These are phyloP conservation scores for Coemansia brasiliensis DNA, from an alignment of 192 early-diverging fungal genomes.

Conservation along the genomic window DNA sequence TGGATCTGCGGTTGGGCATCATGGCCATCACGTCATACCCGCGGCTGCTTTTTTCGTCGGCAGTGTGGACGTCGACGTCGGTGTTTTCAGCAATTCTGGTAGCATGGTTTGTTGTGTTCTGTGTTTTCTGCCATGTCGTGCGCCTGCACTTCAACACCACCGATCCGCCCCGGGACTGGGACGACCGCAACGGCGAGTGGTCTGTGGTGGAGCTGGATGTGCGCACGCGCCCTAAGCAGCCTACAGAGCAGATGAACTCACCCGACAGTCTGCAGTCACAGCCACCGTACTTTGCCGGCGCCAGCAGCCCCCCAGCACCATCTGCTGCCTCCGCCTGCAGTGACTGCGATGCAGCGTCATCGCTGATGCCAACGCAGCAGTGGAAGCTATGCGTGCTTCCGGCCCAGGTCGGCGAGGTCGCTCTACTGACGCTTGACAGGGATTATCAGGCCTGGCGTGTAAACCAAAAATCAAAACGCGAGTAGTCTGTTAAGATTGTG, in stretches of 20 bases:
- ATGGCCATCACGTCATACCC: constrained; percentile 41
- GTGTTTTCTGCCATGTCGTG: constrained; percentile 47
- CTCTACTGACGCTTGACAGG: constrained; percentile 37
- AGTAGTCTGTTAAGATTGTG: background rate
- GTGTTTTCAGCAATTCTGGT: constrained; percentile 53
- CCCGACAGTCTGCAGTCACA: background rate
- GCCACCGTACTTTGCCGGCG: background rate
- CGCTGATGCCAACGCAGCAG: constrained; percentile 13
- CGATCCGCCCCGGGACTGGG: constrained; percentile 54
- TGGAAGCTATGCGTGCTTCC: constrained; percentile 50
- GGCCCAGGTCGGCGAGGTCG: constrained; percentile 13
- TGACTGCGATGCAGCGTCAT: constrained; percentile 2
- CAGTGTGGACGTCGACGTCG: constrained; percentile 48
- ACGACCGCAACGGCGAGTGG: constrained; percentile 54
- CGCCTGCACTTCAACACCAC: constrained; percentile 48
- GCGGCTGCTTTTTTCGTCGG: constrained; percentile 47
- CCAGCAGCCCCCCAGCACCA: background rate
- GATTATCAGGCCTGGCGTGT: constrained; percentile 35
- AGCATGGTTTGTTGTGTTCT: constrained; percentile 48
- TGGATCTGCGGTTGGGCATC: constrained; percentile 41
- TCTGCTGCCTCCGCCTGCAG: constrained; percentile 8
- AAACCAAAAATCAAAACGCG: constrained; percentile 6
- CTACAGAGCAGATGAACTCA: background rate
- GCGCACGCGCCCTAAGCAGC: constrained; percentile 20
- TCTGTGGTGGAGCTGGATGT: constrained; percentile 49